Conservation (phyloP, 1,284 basidiomycete genomes). For the Grifola frondosa region DNA sequence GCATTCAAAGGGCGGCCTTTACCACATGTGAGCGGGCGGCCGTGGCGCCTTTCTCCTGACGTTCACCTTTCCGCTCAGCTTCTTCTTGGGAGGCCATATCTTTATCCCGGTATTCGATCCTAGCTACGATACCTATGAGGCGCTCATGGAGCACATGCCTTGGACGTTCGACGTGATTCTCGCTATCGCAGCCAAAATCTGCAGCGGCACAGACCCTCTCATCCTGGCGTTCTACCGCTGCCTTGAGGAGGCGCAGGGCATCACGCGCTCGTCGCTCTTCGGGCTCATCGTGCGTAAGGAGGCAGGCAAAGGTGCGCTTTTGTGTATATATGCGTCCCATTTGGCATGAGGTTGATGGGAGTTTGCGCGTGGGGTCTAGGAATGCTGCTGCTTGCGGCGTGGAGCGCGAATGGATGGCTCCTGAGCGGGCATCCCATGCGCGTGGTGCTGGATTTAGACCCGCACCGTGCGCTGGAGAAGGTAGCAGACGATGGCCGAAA, state of each 20-base stretch:
- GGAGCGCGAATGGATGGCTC: conserved; percentile 92
- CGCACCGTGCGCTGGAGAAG: conserved; percentile 87
- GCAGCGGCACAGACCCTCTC: conserved; percentile 81
- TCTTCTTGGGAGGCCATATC: conserved; percentile 91
- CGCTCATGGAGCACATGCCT: conserved; percentile 82
- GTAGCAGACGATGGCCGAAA: conserved; percentile 67
- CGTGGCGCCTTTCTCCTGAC: conserved; percentile 16
- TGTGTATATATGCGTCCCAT: background rate
- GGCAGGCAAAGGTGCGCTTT: conserved; percentile 85
- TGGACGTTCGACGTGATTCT: conserved; percentile 91
- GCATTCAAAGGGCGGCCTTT: too few relatives aligned
- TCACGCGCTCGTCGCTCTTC: conserved; percentile 91
- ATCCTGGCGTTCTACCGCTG: conserved; percentile 84
- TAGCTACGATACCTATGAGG: conserved; percentile 85
- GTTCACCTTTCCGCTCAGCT: conserved; percentile 47
- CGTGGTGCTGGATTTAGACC: conserved; percentile 88
- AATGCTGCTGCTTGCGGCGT: conserved; percentile 86
- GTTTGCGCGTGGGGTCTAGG: conserved; percentile 45
- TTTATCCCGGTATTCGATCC: conserved; percentile 93
- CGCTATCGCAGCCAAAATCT: conserved; percentile 86
- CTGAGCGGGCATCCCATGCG: conserved; percentile 87
- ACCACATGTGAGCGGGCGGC: too few relatives aligned
- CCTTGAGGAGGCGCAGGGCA: conserved; percentile 89
- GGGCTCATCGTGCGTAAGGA: conserved; percentile 92
- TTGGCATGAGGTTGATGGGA: background rate